A percentile compares a stretch with the other conserved stretches of the same genome.
Evolutionary conservation across 2,329 filamentous ascomycete genomes (phyloP).

Genomic region (Gnomoniopsis smithogilvyi): DNA sequence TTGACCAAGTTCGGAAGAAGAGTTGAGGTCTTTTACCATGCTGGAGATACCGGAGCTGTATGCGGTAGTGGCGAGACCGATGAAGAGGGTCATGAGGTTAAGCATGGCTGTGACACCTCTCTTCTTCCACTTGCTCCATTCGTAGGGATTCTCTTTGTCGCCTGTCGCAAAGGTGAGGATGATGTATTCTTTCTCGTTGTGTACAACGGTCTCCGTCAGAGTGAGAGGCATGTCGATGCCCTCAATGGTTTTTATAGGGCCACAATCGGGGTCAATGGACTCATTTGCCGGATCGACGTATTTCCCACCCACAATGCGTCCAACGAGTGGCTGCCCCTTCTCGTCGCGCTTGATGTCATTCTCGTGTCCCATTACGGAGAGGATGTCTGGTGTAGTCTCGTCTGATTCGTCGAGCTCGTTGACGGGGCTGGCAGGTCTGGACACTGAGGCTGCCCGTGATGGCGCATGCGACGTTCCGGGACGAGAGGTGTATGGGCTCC

Average conservation of each 20-base stretch:
- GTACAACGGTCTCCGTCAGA: constrained; percentile 35
- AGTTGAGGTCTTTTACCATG: constrained; percentile 43
- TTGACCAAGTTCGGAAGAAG: constrained; percentile 40
- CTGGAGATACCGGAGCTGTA: constrained; percentile 46
- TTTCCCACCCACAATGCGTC: constrained; percentile 36
- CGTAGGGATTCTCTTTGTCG: constrained; percentile 50
- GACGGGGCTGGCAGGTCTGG: constrained; percentile 8
- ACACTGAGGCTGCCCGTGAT: constrained; percentile 3
- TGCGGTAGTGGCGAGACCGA: constrained; percentile 50
- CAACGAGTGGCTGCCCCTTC: constrained; percentile 20
- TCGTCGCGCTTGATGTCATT: constrained; percentile 14
- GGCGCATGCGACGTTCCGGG: constrained; percentile 12
- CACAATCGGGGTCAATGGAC: constrained; percentile 30
- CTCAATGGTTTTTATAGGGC: constrained; percentile 38
- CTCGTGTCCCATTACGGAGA: constrained; percentile 11
- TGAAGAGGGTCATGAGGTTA: constrained; percentile 51
- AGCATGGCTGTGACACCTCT: constrained; percentile 43
- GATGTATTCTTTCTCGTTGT: constrained; percentile 42
- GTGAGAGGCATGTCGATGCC: constrained; percentile 45
- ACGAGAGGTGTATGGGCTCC: constrained; percentile 12
- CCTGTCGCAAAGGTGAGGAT: constrained; percentile 42
- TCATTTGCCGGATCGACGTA: constrained; percentile 31
- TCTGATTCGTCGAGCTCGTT: constrained; percentile 7
- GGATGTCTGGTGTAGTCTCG: constrained; percentile 15
- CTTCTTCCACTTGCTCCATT: constrained; percentile 43